Percentiles rank a stretch among this genome's conserved stretches.
phyloP scores from a whole-genome alignment of 106 monocot genomes.

The Apostasia shenzhenica region DNA sequence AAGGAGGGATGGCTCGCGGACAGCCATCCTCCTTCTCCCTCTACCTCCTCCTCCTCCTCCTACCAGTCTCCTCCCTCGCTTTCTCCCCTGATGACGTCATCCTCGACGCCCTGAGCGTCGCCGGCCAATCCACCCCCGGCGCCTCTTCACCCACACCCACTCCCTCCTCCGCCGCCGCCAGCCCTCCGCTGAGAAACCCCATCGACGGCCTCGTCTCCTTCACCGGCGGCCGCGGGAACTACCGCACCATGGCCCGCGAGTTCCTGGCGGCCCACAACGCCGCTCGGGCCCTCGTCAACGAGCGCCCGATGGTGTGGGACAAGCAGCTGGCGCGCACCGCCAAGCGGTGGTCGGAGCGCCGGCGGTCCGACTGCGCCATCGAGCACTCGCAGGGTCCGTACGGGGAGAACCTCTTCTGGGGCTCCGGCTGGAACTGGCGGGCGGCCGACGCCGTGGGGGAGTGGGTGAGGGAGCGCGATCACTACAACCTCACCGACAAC shows the following conservation, averaged over 20 bases:
- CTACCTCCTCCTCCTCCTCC: background rate
- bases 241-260: slow-evolving; percentile 1
- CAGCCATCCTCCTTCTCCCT: background rate
- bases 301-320: slow-evolving; percentile 26
- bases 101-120: background rate
- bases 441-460: slow-evolving; percentile 11
- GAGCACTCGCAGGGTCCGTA: slow-evolving; percentile 28
- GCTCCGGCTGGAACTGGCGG: slow-evolving; percentile 8
- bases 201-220: background rate
- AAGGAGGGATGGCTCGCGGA: no score
- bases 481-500: slow-evolving; percentile 22
- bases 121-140: background rate
- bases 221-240: background rate
- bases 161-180: no score
- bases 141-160: background rate
- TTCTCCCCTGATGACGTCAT: background rate
- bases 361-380: slow-evolving; percentile 16
- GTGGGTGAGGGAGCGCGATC: slow-evolving; percentile 29
- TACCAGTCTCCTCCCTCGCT: background rate
- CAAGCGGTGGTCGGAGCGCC: slow-evolving; percentile 14
- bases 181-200: no score
- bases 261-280: slow-evolving; percentile 30
- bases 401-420: slow-evolving; percentile 58
- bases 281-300: slow-evolving; percentile 9
- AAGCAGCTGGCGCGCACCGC: slow-evolving; percentile 14